Percentiles rank a stretch among this genome's conserved stretches.
Evolutionary conservation across 139 green algal genomes (phyloP).

Genomic region (Chlorella sp.): DNA sequence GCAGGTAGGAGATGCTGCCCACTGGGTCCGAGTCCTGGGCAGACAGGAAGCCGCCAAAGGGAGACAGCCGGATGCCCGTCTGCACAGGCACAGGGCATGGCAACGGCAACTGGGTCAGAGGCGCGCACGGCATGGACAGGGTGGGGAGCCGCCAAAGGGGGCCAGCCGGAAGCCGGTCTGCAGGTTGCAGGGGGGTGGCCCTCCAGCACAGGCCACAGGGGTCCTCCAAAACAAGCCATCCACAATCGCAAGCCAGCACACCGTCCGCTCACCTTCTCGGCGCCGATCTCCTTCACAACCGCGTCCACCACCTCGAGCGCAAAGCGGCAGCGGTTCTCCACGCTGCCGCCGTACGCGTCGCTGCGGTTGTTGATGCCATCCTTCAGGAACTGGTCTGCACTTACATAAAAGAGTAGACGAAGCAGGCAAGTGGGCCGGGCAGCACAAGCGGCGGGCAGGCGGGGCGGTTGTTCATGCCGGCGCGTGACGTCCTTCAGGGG

Average conservation of each 20-base stretch:
- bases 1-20: conserved; percentile 60
- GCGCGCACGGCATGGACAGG: neutral
- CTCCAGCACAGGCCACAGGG: too few species aligned
- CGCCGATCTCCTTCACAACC: conserved; percentile 39
- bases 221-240: too few species aligned
- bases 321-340: conserved; percentile 55
- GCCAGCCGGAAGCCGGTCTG: too few species aligned
- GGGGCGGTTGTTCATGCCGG: too few species aligned
- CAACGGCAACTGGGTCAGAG: too few species aligned
- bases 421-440: too few species aligned
- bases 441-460: too few species aligned
- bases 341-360: conserved; percentile 47
- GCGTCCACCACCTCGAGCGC: conserved; percentile 45
- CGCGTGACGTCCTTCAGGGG: neutral
- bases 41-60: conserved; percentile 67
- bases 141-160: neutral
- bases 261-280: conserved; percentile 25
- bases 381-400: conserved; percentile 63
- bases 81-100: conserved; percentile 26
- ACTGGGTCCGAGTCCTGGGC: conserved; percentile 50
- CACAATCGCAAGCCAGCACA: too few species aligned
- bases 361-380: conserved; percentile 51
- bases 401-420: too few species aligned
- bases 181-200: neutral
- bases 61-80: conserved; percentile 77